Evolutionary conservation across 352 stramenopile genomes (phyloP).

Genomic region (Phytophthora hybrid): DNA sequence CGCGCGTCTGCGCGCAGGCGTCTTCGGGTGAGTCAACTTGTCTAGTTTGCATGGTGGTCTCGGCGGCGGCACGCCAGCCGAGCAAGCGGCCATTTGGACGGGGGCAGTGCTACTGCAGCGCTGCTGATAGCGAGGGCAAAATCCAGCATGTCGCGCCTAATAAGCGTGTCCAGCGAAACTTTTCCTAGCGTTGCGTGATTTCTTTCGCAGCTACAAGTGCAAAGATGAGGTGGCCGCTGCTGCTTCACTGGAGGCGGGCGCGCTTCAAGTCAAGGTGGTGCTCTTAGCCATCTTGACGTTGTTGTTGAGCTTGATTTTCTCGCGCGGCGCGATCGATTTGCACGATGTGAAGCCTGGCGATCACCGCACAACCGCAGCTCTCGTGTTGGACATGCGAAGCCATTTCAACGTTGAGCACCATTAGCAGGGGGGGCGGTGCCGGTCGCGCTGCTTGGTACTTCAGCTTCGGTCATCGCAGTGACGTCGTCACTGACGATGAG

Average conservation of each 20-base stretch:
- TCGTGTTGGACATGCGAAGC: constrained; percentile 26
- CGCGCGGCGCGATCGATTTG: constrained; percentile 21
- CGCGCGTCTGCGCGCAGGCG: constrained; percentile 3
- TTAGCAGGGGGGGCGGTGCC: neutral
- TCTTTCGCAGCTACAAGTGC: constrained; percentile 30
- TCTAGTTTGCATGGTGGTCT: no score
- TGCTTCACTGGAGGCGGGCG: no score
- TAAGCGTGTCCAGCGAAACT: neutral
- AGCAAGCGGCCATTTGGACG: no score
- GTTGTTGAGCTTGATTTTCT: constrained; percentile 28
- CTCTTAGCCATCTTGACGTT: constrained; percentile 14
- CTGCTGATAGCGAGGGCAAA: constrained; percentile 1
- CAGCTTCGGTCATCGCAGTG: neutral
- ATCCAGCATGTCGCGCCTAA: constrained; percentile 10
- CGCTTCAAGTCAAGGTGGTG: neutral
- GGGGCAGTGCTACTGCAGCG: no score
- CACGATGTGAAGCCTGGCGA: constrained; percentile 35
- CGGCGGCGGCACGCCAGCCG: no score
- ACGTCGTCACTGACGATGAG: no score
- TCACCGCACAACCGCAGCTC: neutral
- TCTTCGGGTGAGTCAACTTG: neutral
- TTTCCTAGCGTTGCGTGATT: constrained; percentile 14
- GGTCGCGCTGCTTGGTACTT: constrained; percentile 18
- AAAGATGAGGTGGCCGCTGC: constrained; percentile 14
- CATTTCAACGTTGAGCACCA: constrained; percentile 3